Conservation (phyloP, 306 rosid species). For the Senna tora region DNA sequence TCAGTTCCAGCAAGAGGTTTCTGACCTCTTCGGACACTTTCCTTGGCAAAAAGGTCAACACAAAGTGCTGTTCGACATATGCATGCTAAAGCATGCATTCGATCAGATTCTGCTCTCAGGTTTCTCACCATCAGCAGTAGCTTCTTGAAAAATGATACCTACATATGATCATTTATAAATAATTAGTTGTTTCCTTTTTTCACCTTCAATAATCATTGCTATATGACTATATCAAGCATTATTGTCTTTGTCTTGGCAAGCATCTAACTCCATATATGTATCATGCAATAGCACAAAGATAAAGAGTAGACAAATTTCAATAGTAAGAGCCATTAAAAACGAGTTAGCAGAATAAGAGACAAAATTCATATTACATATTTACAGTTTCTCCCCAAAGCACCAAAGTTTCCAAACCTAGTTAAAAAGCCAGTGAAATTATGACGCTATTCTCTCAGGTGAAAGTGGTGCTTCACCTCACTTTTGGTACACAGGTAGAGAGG, state of each 20-base stretch:
- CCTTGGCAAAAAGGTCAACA: constrained; percentile 97
- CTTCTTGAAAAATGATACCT: constrained; percentile 96
- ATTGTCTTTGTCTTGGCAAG: constrained; percentile 7
- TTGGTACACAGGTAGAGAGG: background rate
- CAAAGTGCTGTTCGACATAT: constrained; percentile 99
- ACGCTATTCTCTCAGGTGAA: background rate
- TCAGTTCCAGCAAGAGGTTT: constrained; percentile 98
- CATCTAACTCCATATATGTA: constrained; percentile 9
- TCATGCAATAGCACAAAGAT: constrained; percentile 19
- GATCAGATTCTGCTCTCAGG: constrained; percentile 98
- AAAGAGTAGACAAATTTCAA: background rate
- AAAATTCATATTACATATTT: background rate
- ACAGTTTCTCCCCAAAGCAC: constrained; percentile 14
- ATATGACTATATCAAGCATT: constrained; percentile 19
- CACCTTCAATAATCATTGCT: constrained; percentile 8
- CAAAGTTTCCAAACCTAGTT: background rate
- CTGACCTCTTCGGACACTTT: constrained; percentile 98
- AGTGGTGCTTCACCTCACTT: background rate
- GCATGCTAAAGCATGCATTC: constrained; percentile 97
- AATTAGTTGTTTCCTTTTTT: constrained; percentile 8
- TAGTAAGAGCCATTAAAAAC: background rate
- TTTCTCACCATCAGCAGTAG: constrained; percentile 94
- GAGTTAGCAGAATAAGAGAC: constrained; percentile 12
- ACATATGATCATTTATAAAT: constrained; percentile 36
- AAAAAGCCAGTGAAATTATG: background rate